phyloP scores from a whole-genome alignment of 2,329 filamentous ascomycete genomes.

The Alternaria tenuissima region DNA sequence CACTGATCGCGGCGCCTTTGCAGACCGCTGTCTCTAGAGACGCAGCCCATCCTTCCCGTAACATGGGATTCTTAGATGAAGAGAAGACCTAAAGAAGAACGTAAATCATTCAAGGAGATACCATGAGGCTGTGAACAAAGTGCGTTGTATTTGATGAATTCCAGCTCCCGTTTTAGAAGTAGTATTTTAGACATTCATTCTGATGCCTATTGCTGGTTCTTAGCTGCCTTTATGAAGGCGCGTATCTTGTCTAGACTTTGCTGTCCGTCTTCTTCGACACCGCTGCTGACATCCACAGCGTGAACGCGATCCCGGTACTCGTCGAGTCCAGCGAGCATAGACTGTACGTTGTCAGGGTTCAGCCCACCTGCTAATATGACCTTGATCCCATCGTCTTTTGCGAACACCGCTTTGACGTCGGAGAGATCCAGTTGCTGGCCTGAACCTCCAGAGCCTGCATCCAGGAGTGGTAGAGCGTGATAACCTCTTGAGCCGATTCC shows the following conservation, averaged over 20 bases:
- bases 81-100: neutral
- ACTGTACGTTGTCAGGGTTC: slow-evolving; percentile 77
- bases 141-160: neutral
- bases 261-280: slow-evolving; percentile 80
- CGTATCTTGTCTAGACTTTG: slow-evolving; percentile 84
- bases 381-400: slow-evolving; percentile 72
- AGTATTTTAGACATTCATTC: neutral
- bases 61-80: neutral
- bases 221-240: slow-evolving; percentile 79
- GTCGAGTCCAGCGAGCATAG: slow-evolving; percentile 70
- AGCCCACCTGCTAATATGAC: slow-evolving; percentile 88
- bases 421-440: slow-evolving; percentile 79
- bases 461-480: slow-evolving; percentile 83
- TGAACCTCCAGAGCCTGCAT: slow-evolving; percentile 83
- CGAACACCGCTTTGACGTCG: slow-evolving; percentile 72
- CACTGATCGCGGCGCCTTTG: neutral
- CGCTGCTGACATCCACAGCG: slow-evolving; percentile 92
- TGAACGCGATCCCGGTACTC: slow-evolving; percentile 69
- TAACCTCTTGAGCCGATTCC: slow-evolving; percentile 78
- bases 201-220: slow-evolving; percentile 21
- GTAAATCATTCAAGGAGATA: neutral
- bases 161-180: neutral
- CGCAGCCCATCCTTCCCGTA: neutral
- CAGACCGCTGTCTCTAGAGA: neutral
- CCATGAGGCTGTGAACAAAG: neutral